These are phyloP conservation scores for Kluyveromyces sp. DNA, from an alignment of 1,139 yeast species.

Conservation along the genomic window DNA sequence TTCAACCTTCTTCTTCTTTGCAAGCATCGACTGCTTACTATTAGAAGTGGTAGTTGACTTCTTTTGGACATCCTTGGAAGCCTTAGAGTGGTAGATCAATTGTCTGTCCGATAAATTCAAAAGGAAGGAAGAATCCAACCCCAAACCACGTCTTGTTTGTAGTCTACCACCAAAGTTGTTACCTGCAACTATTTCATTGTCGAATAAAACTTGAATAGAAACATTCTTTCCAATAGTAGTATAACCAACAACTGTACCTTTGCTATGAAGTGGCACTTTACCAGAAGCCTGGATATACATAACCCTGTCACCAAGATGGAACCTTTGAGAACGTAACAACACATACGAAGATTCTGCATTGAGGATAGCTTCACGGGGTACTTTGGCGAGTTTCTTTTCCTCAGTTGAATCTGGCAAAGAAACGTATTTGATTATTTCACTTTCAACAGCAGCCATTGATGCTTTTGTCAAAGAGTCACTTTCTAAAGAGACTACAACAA, in stretches of 20 bases:
- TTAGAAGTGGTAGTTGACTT: constrained; percentile 8
- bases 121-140: constrained; percentile 74
- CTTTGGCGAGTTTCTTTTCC: constrained; percentile 61
- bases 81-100: constrained; percentile 66
- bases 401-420: constrained; percentile 36
- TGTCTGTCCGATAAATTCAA: constrained; percentile 71
- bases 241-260: constrained; percentile 87
- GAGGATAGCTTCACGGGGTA: constrained; percentile 78
- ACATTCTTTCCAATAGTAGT: constrained; percentile 50
- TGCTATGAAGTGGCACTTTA: constrained; percentile 77
- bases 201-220: constrained; percentile 68
- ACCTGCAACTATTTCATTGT: constrained; percentile 75
- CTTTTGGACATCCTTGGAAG: constrained; percentile 38
- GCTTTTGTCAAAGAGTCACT: constrained; percentile 70
- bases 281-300: constrained; percentile 82
- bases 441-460: constrained; percentile 63
- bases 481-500: constrained; percentile 64
- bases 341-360: constrained; percentile 70
- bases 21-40: constrained; percentile 4
- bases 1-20: constrained; percentile 11
- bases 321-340: constrained; percentile 65
- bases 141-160: constrained; percentile 70
- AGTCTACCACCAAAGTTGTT: constrained; percentile 72
- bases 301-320: constrained; percentile 84
- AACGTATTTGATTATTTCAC: constrained; percentile 44